Evolutionary conservation across 2,329 filamentous ascomycete species (phyloP), one percentile per base, ranked within the genome.

Genomic region (Scedosporium minutisporum): DNA sequence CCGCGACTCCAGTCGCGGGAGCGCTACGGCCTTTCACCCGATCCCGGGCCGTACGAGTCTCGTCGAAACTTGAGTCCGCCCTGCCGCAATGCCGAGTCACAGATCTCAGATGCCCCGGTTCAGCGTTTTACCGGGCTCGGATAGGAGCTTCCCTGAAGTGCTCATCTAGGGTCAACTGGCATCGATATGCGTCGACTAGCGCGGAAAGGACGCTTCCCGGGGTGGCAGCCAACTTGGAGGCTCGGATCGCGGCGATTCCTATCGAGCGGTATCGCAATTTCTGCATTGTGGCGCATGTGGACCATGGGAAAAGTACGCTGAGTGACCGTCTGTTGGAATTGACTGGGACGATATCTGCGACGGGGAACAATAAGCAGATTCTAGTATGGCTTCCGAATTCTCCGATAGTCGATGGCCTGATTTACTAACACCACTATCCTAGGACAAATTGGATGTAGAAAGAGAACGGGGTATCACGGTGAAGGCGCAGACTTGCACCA

Each of bases 221-320:
- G 18, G 51, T 55, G 9, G 51, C 51, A 23, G 51, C 51, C 12
- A 55, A 12, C 51, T 12, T 55, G 12, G 44, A 61, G 46, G 59
- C 44, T 53, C 82, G 86, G 66, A 92, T 93, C 64, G 80, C 86
- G 16, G 85, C 84, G 5, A 93, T 93, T 62, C 90, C 90, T 2
- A 88, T 93, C 69, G 85, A 89, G 63, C 84, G 90, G 21, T 93
- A 86, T 68, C 88, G 95, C 66, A 99, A 99, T 75, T 99, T 99
- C 74, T 99, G 95, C 76, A 97, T 99, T 70, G 93, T 99, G 60
- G 95, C 95, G 9, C 95, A 99, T 74, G 96, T 99, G 72, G 95
- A 99, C 74, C 95, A 99, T 86, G 95, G 95, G 70, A 99, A 99
- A 77, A 96, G 90, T 72, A 99, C 95, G 4, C 86, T 99, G 61